Base-by-base conservation (phyloP, 768 basidiomycete species). In the Rhizopogon sp. region DNA sequence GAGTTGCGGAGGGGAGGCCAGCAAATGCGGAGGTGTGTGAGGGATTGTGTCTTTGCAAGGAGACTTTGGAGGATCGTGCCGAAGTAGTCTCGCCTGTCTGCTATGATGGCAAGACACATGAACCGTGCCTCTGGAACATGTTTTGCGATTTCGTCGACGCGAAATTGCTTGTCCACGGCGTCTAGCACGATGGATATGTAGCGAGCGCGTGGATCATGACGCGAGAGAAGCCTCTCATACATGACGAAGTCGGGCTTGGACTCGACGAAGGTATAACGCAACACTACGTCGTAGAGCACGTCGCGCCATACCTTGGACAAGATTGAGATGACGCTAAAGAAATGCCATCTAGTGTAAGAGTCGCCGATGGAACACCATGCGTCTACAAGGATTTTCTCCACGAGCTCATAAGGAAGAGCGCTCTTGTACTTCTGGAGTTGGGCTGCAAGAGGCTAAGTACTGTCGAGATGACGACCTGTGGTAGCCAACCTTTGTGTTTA, bases 11-110 rank as follows among this genome's bases (percentile, higher is more conserved):
- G 52, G 16, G 52, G 52, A 50, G 52, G 52, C 29, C 52, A 53
- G 20, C 44, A 53, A 31, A 53, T 31, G 20, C 52, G 52, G 31
- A 53, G 52, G 29, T 53, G 52, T 17, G 52, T 53, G 17, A 53
- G 52, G 4, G 44, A 50, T n/a, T 31, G 8, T 8, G 17, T 43
- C 7, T 53, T 46, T 33, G 17, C 43, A 33, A 53, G 44, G 29
- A 53, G 43, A 44, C 29, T 11, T 45, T 43, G 52, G n/a, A 53
- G 29, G 25, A 53, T 53, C 6, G 13, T 33, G 14, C 29, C 22
- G 28, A 53, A 53, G 33, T 45, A 35, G 44, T 53, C 31, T 31
- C 52, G 52, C 41, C 52, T 45, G 29, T 53, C 52, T 6, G 29
- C 6, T 43, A 22, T 43, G 17, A 35, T 49, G 4, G 52, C 40